Conservation (phyloP, 2,329 filamentous ascomycete species). For the Cercospora canescens region DNA sequence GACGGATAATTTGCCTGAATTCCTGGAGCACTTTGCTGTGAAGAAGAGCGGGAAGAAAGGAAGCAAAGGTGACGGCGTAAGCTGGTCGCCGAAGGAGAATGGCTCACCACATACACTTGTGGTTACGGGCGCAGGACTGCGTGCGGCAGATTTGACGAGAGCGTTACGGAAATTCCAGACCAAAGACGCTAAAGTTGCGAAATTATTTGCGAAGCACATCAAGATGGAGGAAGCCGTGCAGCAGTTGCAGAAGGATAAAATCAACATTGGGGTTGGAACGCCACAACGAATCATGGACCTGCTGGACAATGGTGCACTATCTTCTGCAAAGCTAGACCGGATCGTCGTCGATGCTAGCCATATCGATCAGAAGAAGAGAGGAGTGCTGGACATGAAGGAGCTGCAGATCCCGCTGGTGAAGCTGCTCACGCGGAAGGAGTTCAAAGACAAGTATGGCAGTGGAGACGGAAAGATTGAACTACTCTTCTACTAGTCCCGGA, state of each 20-base stretch:
- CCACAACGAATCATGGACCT: conserved; percentile 80
- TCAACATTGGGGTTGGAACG: conserved; percentile 88
- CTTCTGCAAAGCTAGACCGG: conserved; percentile 68
- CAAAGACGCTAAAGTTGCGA: conserved; percentile 76
- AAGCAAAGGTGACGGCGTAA: conserved; percentile 52
- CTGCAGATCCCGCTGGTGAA: conserved; percentile 77
- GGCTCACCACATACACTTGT: conserved; percentile 75
- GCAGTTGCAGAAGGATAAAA: conserved; percentile 67
- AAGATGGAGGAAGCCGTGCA: conserved; percentile 85
- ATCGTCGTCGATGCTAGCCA: conserved; percentile 89
- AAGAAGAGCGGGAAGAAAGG: conserved; percentile 29
- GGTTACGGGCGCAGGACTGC: conserved; percentile 78
- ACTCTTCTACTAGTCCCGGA: conserved; percentile 70
- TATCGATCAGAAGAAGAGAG: conserved; percentile 91
- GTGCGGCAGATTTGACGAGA: conserved; percentile 82
- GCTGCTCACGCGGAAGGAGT: conserved; percentile 68
- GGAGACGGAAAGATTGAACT: conserved; percentile 56
- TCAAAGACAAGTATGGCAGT: conserved; percentile 67
- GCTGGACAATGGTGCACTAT: conserved; percentile 76
- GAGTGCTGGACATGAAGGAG: conserved; percentile 93
- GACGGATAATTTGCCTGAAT: conserved; percentile 73
- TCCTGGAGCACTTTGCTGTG: conserved; percentile 66
- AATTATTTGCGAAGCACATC: conserved; percentile 98
- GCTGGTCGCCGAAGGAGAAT: conserved; percentile 65
- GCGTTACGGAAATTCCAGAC: conserved; percentile 75